Conservation (phyloP, 2,329 filamentous ascomycete species). For the Beauveria scarabaeidicola region DNA sequence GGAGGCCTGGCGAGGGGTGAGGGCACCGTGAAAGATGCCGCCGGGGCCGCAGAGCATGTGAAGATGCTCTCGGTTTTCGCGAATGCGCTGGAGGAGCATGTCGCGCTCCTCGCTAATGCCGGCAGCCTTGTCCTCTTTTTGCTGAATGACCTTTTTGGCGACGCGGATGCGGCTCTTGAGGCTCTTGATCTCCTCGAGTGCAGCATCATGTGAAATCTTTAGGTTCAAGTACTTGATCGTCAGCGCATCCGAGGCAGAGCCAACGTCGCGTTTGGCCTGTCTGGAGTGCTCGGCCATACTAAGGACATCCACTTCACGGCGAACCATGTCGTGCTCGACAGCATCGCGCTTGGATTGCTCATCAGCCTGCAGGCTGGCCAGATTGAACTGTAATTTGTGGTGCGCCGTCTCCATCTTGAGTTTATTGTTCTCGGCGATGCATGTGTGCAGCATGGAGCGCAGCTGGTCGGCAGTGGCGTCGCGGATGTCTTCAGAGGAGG, state of each 20-base stretch:
- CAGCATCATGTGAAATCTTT: slow-evolving; percentile 56
- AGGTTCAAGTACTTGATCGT: slow-evolving; percentile 52
- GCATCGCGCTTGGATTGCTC: slow-evolving; percentile 79
- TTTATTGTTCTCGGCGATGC: slow-evolving; percentile 47
- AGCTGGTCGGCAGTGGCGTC: slow-evolving; percentile 48
- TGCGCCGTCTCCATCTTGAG: slow-evolving; percentile 79
- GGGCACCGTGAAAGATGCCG: slow-evolving; percentile 53
- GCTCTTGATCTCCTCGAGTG: slow-evolving; percentile 56
- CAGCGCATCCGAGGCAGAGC: slow-evolving; percentile 42
- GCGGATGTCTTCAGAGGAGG: slow-evolving; percentile 40
- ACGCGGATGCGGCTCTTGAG: slow-evolving; percentile 58
- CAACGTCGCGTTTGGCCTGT: slow-evolving; percentile 48
- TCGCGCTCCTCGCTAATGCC: slow-evolving; percentile 67
- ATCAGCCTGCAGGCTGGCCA: slow-evolving; percentile 74
- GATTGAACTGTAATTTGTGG: slow-evolving; percentile 81
- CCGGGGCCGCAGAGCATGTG: slow-evolving; percentile 70
- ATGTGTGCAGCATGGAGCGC: slow-evolving; percentile 45
- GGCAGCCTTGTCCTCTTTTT: slow-evolving; percentile 65
- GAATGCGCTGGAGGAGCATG: slow-evolving; percentile 72
- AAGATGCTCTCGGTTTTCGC: slow-evolving; percentile 82
- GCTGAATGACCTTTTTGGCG: slow-evolving; percentile 70
- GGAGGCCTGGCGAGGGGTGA: slow-evolving; percentile 47
- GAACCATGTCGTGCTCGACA: slow-evolving; percentile 88
- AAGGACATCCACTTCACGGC: slow-evolving; percentile 77
- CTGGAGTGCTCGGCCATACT: slow-evolving; percentile 63